Base-by-base conservation (phyloP, 2,329 filamentous ascomycete genomes). In the Ploettnerulaceae sp. region DNA sequence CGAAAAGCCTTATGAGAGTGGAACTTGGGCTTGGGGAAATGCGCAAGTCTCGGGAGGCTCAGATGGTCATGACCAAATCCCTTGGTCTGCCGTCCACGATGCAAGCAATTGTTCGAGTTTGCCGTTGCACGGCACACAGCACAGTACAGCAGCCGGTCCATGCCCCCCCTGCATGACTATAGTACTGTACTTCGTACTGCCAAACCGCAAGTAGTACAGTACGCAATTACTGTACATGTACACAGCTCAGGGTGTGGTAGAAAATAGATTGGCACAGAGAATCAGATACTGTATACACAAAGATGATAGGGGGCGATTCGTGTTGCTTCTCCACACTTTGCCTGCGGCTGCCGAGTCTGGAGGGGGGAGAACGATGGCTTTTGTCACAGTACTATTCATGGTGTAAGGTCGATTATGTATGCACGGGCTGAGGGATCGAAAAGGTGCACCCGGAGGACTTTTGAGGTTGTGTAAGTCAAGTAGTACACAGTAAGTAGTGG, bases 121-220 rank as follows among this genome's bases (percentile, higher is more conserved):
- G 42, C 43, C 34, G 38, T 45, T 48, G 39, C 39, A 43, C 49
- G 34, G 45, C 44, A 38, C 45, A 37, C 41, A 35, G 55, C 55
- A 57, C 55, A 52, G 57, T 39, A 54, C 55, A 49, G 49, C 34
- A 38, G 32, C 32, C 29, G 57, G 48, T 28, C 48, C 45, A 54
- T 58, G 53, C 17, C 36, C 37, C 17, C 20, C 11, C 55, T 49
- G 47, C 47, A 55, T 52, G 40, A 42, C 37, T 34, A 39, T n/a
- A n/a, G n/a, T n/a, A n/a, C n/a, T n/a, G n/a, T n/a, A n/a, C n/a
- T n/a, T n/a, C n/a, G n/a, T n/a, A n/a, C 25, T 32, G 36, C 44
- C 42, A 31, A 36, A 44, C 28, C 31, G 32, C 33, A 44, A 47
- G 39, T 51, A 47, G n/a, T n/a, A n/a, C n/a, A n/a, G n/a, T n/a